Percentiles rank a stretch among this genome's conserved stretches.
Conservation (phyloP, 768 basidiomycete genomes). For the Daedaleopsis nitida region DNA sequence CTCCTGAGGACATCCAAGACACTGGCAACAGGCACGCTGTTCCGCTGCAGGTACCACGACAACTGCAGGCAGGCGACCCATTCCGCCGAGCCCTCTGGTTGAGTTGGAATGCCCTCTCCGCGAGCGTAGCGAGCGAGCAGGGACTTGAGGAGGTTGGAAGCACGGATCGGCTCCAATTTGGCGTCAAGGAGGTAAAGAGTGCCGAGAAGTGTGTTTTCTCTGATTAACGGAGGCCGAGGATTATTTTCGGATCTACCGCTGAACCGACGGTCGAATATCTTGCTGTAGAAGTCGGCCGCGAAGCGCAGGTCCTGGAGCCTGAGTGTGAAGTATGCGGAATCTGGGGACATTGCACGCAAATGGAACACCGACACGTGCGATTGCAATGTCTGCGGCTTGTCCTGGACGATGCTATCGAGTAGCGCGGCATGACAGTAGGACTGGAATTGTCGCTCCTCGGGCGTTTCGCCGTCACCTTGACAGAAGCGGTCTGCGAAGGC, state of each 20-base stretch:
- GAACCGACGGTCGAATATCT: slow-evolving; percentile 73
- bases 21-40: slow-evolving; percentile 70
- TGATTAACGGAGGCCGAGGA: slow-evolving; percentile 63
- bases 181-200: slow-evolving; percentile 64
- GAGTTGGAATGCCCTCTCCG: slow-evolving; percentile 42
- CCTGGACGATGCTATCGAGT: slow-evolving; percentile 88
- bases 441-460: slow-evolving; percentile 62
- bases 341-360: slow-evolving; percentile 61
- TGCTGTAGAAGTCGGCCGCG: slow-evolving; percentile 74
- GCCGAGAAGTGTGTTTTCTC: slow-evolving; percentile 71
- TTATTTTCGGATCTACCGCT: slow-evolving; percentile 72
- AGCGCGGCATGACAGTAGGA: slow-evolving; percentile 75
- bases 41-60: slow-evolving; percentile 72
- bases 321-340: slow-evolving; percentile 64
- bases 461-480: slow-evolving; percentile 58
- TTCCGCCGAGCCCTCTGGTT: slow-evolving; percentile 16
- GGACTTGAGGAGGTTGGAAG: slow-evolving; percentile 40
- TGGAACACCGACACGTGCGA: slow-evolving; percentile 73
- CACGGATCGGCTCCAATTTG: slow-evolving; percentile 51
- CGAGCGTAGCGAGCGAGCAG: slow-evolving; percentile 58
- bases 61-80: slow-evolving; percentile 42
- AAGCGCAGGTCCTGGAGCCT: slow-evolving; percentile 75
- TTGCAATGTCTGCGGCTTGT: slow-evolving; percentile 80
- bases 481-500: slow-evolving; percentile 82
- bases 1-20: slow-evolving; percentile 62